phyloP scores from a whole-genome alignment of 192 early-diverging fungal species.

The Backusella tarrabulga region DNA sequence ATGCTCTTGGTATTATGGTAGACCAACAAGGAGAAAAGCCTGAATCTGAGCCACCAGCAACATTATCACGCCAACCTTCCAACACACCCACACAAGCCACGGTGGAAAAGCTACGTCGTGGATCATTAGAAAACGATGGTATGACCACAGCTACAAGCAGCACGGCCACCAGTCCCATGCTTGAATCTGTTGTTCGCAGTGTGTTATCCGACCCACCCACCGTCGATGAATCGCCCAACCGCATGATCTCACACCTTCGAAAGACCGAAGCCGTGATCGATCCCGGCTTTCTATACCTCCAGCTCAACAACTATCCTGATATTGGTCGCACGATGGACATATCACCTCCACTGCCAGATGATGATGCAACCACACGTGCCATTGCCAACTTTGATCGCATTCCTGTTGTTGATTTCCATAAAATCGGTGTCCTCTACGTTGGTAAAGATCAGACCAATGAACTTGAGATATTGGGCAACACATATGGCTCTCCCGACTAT shows the following conservation, averaged over 20 bases:
- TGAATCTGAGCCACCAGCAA: neutral
- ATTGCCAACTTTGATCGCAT: conserved; percentile 84
- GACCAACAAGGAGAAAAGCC: neutral
- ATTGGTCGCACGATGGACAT: conserved; percentile 45
- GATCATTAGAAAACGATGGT: neutral
- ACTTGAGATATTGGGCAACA: conserved; percentile 84
- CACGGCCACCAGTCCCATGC: neutral
- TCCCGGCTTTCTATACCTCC: conserved; percentile 62
- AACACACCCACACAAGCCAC: neutral
- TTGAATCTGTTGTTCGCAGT: neutral
- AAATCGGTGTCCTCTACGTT: conserved; percentile 93
- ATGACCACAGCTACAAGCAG: neutral
- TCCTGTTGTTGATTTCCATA: conserved; percentile 91
- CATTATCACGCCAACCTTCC: neutral
- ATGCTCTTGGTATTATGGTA: conserved; percentile 7
- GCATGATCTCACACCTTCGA: conserved; percentile 17
- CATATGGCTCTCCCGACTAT: conserved; percentile 84
- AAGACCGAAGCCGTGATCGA: conserved; percentile 48
- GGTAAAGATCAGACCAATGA: conserved; percentile 84
- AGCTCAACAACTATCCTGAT: conserved; percentile 75
- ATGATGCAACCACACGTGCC: conserved; percentile 73
- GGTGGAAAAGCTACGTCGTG: neutral
- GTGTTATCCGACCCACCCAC: conserved; percentile 5
- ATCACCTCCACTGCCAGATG: conserved; percentile 59
- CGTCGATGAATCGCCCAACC: neutral